Evolutionary conservation across 257 asterid species (phyloP).

Genomic region (Salvia rosmarinus): DNA sequence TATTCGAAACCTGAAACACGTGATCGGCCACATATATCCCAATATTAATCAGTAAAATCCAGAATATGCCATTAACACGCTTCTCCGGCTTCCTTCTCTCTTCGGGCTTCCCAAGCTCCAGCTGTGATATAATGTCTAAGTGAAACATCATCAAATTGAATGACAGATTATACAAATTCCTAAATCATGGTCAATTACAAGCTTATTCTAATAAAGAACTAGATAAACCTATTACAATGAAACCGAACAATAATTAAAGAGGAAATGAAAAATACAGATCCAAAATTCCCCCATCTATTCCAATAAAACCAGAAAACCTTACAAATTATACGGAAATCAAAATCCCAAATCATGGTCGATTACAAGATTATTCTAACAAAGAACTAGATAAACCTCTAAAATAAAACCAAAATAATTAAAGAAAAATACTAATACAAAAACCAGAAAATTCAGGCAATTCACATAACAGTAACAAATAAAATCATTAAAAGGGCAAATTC

Average conservation of each 20-base stretch:
- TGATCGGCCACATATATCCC: constrained; percentile 86
- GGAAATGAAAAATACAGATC: background rate
- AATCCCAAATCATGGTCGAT: background rate
- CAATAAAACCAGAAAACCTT: constrained; percentile 1
- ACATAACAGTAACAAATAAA: background rate
- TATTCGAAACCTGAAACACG: constrained; percentile 69
- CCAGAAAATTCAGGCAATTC: constrained; percentile 10
- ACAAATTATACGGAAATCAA: constrained; percentile 25
- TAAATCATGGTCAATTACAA: constrained; percentile 9
- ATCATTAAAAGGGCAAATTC: background rate
- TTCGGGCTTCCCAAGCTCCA: constrained; percentile 73
- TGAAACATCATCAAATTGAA: constrained; percentile 48
- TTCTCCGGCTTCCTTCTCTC: constrained; percentile 62
- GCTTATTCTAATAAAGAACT: background rate
- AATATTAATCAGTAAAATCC: constrained; percentile 84
- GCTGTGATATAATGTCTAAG: constrained; percentile 80
- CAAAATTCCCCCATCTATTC: background rate
- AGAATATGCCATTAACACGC: constrained; percentile 82
- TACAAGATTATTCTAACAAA: constrained; percentile 2
- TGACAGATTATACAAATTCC: constrained; percentile 21
- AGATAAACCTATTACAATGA: background rate
- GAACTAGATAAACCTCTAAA: background rate
- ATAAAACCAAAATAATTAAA: background rate
- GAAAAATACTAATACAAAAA: background rate
- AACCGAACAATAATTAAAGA: background rate